These are phyloP conservation scores for Cyanidioschyzon merolae DNA, from an alignment of 23 red algal genomes.

Conservation along the genomic window DNA sequence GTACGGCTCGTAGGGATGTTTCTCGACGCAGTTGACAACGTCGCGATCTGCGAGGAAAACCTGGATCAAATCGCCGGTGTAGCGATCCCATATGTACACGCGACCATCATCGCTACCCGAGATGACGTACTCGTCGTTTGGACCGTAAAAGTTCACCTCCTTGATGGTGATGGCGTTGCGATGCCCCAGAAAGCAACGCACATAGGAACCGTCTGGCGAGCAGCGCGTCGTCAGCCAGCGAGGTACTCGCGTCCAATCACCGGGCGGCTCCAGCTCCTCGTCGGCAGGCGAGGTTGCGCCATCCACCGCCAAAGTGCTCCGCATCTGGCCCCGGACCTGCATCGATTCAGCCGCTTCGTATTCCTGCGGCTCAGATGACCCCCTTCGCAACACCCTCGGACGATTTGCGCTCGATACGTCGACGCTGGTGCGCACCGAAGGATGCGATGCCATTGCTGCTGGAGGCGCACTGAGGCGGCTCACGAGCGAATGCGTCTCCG, in stretches of 20 bases:
- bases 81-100: conserved; percentile 23
- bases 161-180: conserved; percentile 11
- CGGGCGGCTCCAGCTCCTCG: not conserved
- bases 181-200: conserved; percentile 19
- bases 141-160: conserved; percentile 23
- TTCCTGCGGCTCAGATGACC: not conserved
- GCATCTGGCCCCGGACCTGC: not conserved
- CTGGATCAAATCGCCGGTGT: conserved; percentile 2
- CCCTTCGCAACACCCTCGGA: not conserved
- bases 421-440: not conserved
- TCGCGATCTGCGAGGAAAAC: not conserved
- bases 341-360: not conserved
- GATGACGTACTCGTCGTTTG: conserved; percentile 7
- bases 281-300: not conserved
- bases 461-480: not conserved
- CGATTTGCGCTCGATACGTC: not conserved
- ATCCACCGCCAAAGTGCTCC: not conserved
- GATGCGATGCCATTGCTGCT: not conserved
- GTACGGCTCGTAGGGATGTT: conserved; percentile 19
- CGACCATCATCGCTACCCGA: conserved; percentile 20
- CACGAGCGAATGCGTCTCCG: not conserved
- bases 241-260: not conserved
- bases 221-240: not conserved
- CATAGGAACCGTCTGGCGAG: conserved; percentile 19
- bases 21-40: conserved; percentile 30